phyloP scores from a whole-genome alignment of 208 protist genomes.

The Leishmania mexicana region DNA sequence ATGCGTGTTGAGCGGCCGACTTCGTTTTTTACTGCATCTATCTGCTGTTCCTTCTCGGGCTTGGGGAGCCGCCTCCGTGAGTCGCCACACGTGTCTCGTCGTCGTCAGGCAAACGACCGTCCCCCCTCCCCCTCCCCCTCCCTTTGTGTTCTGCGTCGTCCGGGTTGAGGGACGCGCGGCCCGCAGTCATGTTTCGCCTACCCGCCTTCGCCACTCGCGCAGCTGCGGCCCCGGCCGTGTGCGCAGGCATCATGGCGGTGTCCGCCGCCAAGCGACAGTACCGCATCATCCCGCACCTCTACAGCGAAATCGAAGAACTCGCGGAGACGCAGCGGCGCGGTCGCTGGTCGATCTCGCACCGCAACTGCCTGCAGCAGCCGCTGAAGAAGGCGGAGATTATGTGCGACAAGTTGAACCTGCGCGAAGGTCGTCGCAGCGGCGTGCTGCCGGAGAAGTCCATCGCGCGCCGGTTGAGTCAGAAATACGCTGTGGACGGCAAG shows the following conservation, averaged over 20 bases:
- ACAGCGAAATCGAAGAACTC: conserved; percentile 89
- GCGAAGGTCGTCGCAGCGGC: conserved; percentile 78
- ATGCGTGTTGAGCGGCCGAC: background rate
- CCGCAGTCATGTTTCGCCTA: conserved; percentile 35
- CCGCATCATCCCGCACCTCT: conserved; percentile 83
- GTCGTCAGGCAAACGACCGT: background rate
- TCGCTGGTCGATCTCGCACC: conserved; percentile 85
- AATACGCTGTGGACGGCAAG: conserved; percentile 84
- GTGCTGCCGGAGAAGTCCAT: conserved; percentile 87
- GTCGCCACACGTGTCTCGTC: background rate
- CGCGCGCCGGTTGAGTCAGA: conserved; percentile 77
- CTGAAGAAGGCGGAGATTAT: conserved; percentile 88
- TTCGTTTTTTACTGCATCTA: background rate
- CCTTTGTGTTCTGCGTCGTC: background rate
- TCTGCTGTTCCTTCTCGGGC: background rate
- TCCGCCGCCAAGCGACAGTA: conserved; percentile 43
- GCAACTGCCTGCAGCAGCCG: conserved; percentile 84
- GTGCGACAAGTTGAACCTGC: conserved; percentile 87
- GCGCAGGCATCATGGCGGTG: background rate
- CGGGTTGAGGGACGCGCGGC: background rate
- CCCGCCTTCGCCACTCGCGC: background rate
- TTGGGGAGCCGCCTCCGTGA: background rate
- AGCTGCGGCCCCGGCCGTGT: background rate
- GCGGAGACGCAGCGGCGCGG: conserved; percentile 80
- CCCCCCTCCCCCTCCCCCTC: background rate